Evolutionary conservation across 2,329 filamentous ascomycete genomes (phyloP).

Genomic region (Ceratocystis colombiana): DNA sequence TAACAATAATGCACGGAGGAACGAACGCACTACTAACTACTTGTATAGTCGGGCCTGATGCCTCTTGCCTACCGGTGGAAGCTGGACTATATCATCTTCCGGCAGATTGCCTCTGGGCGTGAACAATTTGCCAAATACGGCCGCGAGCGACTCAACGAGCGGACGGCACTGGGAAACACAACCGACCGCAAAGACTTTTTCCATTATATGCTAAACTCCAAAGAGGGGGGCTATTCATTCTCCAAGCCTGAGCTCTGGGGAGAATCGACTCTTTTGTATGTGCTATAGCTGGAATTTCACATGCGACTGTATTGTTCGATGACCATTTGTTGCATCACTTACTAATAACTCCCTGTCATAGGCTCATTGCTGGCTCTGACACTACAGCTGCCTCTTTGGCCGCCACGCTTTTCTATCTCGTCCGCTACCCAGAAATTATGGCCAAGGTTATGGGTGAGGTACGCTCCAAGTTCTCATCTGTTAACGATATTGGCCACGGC

Average conservation of each 20-base stretch:
- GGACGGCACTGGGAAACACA: conserved; percentile 51
- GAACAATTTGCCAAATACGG: conserved; percentile 63
- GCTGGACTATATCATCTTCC: conserved; percentile 59
- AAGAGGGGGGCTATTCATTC: conserved; percentile 58
- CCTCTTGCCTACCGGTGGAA: conserved; percentile 56
- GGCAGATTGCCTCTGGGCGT: conserved; percentile 53
- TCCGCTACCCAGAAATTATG: conserved; percentile 42
- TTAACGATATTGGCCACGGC: conserved; percentile 48
- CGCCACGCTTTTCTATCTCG: conserved; percentile 53
- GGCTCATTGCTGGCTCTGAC: conserved; percentile 60
- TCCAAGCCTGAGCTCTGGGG: conserved; percentile 57
- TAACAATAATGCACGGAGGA: conserved; percentile 22
- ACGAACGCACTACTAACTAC: neutral
- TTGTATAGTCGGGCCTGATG: conserved; percentile 56
- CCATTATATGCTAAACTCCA: conserved; percentile 61
- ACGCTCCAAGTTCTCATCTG: conserved; percentile 40
- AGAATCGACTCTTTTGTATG: conserved; percentile 57
- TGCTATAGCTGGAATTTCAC: conserved; percentile 8
- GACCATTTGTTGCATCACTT: neutral
- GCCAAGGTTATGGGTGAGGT: conserved; percentile 43
- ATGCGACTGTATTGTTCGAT: neutral
- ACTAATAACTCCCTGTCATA: conserved; percentile 27
- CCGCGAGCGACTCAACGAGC: conserved; percentile 54
- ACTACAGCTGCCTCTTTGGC: conserved; percentile 61
- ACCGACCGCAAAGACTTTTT: conserved; percentile 65